Base-by-base conservation (phyloP, 192 early-diverging fungal genomes). In the Mortierella hygrophila region DNA sequence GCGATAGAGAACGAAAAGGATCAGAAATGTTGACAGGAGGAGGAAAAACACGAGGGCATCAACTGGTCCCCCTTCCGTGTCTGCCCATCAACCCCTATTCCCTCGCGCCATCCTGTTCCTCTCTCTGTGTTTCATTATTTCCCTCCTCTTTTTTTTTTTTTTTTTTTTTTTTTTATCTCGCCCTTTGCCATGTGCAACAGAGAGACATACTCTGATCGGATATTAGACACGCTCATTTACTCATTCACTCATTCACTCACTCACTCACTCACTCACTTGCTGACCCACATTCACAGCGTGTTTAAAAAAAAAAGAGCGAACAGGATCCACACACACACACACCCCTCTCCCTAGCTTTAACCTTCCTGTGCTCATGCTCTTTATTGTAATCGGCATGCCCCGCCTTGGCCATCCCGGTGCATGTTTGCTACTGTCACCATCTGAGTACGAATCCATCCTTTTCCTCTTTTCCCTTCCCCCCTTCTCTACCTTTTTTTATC, bases 381-480 rank as follows among this genome's bases (percentile, higher is more conserved):
- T 32, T 29, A 32, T 65, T 9, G 29, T 65, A 13, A 16, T 65
- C 60, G 60, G 26, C 26, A 65, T 65, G 60, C 60, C 60, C 11
- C 60, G 60, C 60, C 60, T 65, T 65, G 29, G 60, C 60, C 60
- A 65, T 65, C 60, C 60, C 60, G 60, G 29, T 26, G n/a, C 29
- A 18, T 26, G 23, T 15, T 65, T 10, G 23, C 15, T 0, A 8
- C 11, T 65, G 26, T 65, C 2, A 9, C 60, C 9, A 15, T 32
- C 60, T 65, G 60, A 65, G 60, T 32, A 32, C 26, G 29, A 65
- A 65, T 65, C n/a, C 49, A 15, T 52, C 49, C 0, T 16, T 21
- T 16, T 52, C 13, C 26, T 35, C 29, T 65, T n/a, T 9, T 23
- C 6, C 60, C 26, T 26, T 29, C 21, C 26, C 8, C 11, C 15